phyloP scores from a whole-genome alignment of 441 rosid species.

The Erodium trifolium region DNA sequence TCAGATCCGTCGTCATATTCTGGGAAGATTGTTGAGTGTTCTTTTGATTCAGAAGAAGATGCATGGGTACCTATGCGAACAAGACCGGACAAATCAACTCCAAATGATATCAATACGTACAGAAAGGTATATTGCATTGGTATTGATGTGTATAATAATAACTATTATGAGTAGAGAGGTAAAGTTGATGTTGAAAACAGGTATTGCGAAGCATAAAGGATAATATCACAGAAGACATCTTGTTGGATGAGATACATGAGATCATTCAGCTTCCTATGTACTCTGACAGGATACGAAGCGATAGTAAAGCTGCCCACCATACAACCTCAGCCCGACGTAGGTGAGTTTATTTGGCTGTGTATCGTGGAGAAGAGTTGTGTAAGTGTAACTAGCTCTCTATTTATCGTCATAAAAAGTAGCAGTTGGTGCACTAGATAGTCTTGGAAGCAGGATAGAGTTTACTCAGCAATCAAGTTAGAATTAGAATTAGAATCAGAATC shows the following conservation, averaged over 20 bases:
- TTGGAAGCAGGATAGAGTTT: slow-evolving; percentile 9
- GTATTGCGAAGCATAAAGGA: slow-evolving; percentile 94
- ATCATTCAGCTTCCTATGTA: slow-evolving; percentile 92
- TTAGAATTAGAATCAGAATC: slow-evolving; percentile 23
- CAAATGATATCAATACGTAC: slow-evolving; percentile 85
- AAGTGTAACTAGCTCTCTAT: background rate
- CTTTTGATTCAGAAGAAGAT: slow-evolving; percentile 57
- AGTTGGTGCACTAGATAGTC: slow-evolving; percentile 2
- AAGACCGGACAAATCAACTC: slow-evolving; percentile 71
- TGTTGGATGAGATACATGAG: slow-evolving; percentile 76
- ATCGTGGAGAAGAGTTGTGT: background rate
- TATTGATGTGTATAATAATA: too few relatives aligned
- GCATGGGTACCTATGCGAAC: slow-evolving; percentile 78
- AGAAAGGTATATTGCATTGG: slow-evolving; percentile 45
- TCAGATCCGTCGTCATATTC: slow-evolving; percentile 60
- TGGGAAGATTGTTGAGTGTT: slow-evolving; percentile 88
- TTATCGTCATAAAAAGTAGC: background rate
- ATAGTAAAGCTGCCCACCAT: slow-evolving; percentile 61
- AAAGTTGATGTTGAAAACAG: slow-evolving; percentile 34
- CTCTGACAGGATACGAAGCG: slow-evolving; percentile 75
- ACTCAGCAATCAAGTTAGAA: slow-evolving; percentile 27
- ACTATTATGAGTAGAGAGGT: too few relatives aligned
- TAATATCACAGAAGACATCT: slow-evolving; percentile 85
- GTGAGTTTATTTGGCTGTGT: slow-evolving; percentile 17
- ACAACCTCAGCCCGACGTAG: slow-evolving; percentile 45